Base-by-base conservation (phyloP, 805 yeast genomes). In the Metschnikowia arizonensis region DNA sequence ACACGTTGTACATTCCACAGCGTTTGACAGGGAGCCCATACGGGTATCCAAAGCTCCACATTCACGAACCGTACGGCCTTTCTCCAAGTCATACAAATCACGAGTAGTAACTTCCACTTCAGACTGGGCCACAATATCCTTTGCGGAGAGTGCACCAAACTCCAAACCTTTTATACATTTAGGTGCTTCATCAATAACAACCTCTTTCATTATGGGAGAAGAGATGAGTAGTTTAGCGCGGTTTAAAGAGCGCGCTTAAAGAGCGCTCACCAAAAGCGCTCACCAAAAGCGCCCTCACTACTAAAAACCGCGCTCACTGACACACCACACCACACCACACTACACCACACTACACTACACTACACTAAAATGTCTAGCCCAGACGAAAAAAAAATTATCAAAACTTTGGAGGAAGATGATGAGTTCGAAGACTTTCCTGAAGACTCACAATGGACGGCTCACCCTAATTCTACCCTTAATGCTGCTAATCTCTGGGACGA, bases 341-440 rank as follows among this genome's bases (percentile, higher is more conserved):
- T n/a, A n/a, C n/a, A n/a, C n/a, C n/a, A n/a, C n/a, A n/a, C n/a
- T n/a, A n/a, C n/a, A n/a, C n/a, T n/a, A n/a, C n/a, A n/a, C n/a
- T n/a, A n/a, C n/a, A n/a, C n/a, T n/a, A n/a, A n/a, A 24, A 23
- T 38, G 33, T 26, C 33, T 3, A 35, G 33, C 9, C 11, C 40
- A 3, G 66, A 61, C 26, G 72, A 68, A 48, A 53, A 68, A 47
- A 68, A 68, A 52, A 59, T 67, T 52, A 72, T 85, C 60, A 86
- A 83, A 58, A 79, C 95, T 2, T 71, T 91, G 40, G 98, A 91
- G 62, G 97, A 91, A 57, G 97, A 91, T 60, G 98, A 91, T 62
- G 97, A 90, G 64, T 91, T 91, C 61, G 98, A 91, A 69, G 98
- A 91, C 62, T 91, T 91, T 72, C 97, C 96, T 12, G 88, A 81